Evolutionary conservation across 805 yeast species (phyloP).

Genomic region (Schwanniomyces pseudopolymorphus): DNA sequence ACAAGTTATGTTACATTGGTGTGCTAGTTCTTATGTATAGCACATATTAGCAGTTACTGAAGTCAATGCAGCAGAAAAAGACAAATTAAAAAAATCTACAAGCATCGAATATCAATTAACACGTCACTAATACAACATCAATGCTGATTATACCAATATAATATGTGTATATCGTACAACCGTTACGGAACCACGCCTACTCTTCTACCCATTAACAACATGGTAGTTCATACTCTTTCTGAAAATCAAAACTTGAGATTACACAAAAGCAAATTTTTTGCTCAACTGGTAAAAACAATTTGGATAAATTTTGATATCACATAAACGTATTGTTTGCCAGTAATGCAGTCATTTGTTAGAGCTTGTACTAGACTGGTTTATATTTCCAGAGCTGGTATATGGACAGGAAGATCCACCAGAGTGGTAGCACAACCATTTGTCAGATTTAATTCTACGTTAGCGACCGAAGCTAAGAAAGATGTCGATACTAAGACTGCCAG

Average conservation of each 20-base stretch:
- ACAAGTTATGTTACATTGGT: too few relatives aligned
- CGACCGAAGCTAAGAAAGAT: constrained; percentile 1
- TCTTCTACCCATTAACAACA: neutral
- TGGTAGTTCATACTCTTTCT: too few relatives aligned
- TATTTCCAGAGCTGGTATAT: constrained; percentile 3
- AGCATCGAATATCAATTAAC: too few relatives aligned
- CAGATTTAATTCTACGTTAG: constrained; percentile 10
- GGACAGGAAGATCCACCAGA: neutral
- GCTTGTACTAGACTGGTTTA: constrained; percentile 6
- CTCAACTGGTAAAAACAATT: neutral
- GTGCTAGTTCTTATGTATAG: too few relatives aligned
- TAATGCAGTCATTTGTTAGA: constrained; percentile 7
- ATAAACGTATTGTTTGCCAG: neutral
- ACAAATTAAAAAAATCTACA: too few relatives aligned
- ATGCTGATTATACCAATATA: too few relatives aligned
- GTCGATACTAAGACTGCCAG: constrained; percentile 6
- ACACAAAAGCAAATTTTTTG: constrained; percentile 1
- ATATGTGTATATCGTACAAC: too few relatives aligned
- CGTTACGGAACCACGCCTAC: too few relatives aligned
- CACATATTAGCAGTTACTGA: too few relatives aligned
- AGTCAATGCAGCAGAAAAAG: too few relatives aligned
- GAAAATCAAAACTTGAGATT: neutral
- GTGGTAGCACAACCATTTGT: constrained; percentile 6
- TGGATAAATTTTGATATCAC: neutral
- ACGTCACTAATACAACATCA: too few relatives aligned